Conservation (phyloP, 2,329 filamentous ascomycete genomes). For the Hypoxylon sp. region DNA sequence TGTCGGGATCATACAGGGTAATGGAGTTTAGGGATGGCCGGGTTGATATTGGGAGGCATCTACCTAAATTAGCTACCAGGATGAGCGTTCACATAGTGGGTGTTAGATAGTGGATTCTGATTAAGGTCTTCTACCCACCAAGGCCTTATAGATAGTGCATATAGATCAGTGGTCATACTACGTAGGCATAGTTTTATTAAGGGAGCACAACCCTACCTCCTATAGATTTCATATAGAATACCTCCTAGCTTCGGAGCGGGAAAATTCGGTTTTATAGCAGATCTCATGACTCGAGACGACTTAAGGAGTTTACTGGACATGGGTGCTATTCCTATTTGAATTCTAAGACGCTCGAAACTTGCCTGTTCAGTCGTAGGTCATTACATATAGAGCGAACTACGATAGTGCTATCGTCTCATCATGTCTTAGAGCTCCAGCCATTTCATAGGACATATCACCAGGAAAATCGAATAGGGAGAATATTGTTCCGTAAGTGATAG, state of each 20-base stretch:
- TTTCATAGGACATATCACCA: too few relatives aligned
- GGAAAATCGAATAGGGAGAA: too few relatives aligned
- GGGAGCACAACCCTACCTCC: background rate
- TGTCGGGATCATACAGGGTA: slow-evolving; percentile 7
- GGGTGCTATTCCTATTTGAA: too few relatives aligned
- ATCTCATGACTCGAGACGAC: background rate
- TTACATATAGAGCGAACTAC: too few relatives aligned
- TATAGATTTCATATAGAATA: background rate
- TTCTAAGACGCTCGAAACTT: too few relatives aligned
- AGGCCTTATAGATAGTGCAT: background rate
- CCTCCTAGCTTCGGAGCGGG: background rate
- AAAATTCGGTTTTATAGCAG: background rate
- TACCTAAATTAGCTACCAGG: background rate
- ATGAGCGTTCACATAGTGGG: background rate
- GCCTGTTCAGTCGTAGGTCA: too few relatives aligned
- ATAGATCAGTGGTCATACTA: slow-evolving; percentile 1
- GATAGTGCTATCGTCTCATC: too few relatives aligned
- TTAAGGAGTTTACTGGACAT: background rate
- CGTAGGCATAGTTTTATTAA: background rate
- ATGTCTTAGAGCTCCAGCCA: too few relatives aligned
- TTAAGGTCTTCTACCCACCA: background rate
- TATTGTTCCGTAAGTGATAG: too few relatives aligned
- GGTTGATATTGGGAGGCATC: background rate
- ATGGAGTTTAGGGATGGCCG: slow-evolving; percentile 22
- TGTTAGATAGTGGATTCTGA: background rate